These are phyloP conservation scores for Coniochaeta hoffmannii DNA, from an alignment of 2,329 filamentous ascomycete genomes.

Conservation along the genomic window DNA sequence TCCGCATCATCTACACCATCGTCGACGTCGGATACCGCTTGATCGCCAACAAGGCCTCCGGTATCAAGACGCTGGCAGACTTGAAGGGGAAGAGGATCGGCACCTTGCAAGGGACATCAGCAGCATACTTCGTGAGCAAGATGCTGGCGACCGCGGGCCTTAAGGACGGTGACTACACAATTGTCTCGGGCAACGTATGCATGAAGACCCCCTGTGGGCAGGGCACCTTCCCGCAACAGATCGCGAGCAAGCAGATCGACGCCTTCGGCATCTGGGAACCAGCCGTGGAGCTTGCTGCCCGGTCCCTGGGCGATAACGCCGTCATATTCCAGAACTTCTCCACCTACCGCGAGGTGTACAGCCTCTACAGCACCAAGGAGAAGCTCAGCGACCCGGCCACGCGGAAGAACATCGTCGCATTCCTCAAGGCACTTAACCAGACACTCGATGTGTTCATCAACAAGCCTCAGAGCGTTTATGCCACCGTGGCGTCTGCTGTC, in stretches of 20 bases:
- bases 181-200: constrained; percentile 19
- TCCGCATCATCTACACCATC: constrained; percentile 23
- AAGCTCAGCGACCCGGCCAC: constrained; percentile 20
- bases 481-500: constrained; percentile 16
- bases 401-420: constrained; percentile 21
- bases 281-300: constrained; percentile 21
- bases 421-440: constrained; percentile 20
- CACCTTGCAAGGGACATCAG: constrained; percentile 21
- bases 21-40: constrained; percentile 26
- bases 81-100: constrained; percentile 24
- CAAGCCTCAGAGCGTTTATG: constrained; percentile 18
- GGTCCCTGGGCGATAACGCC: constrained; percentile 17
- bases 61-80: constrained; percentile 18
- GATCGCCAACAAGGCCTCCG: constrained; percentile 19
- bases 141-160: constrained; percentile 20
- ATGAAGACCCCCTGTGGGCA: constrained; percentile 20
- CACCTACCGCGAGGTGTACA: constrained; percentile 26
- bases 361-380: constrained; percentile 22
- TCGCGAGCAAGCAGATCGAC: constrained; percentile 18
- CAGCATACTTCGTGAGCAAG: constrained; percentile 24
- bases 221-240: constrained; percentile 20
- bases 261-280: constrained; percentile 27
- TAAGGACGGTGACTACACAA: constrained; percentile 17
- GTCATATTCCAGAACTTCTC: constrained; percentile 21
- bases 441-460: constrained; percentile 20